Conservation (phyloP, 495 filamentous ascomycete genomes). For the Hyaloscypha hepaticicola region DNA sequence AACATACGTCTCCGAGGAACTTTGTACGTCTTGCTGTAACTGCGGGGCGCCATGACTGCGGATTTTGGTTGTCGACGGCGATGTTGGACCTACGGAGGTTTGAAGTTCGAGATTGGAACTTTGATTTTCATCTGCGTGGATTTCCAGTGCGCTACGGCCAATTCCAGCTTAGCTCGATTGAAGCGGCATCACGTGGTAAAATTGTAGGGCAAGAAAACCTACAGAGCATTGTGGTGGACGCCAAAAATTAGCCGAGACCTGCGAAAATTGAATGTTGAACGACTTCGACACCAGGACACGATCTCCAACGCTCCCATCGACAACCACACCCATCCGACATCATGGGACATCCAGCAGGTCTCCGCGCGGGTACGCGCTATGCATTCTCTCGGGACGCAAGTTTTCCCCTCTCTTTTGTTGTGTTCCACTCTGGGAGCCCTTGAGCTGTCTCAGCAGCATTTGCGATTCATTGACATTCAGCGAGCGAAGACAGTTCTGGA, state of each 20-base stretch:
- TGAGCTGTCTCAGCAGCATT: too few species aligned
- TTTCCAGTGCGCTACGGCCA: not conserved
- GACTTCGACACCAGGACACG: conserved; percentile 13
- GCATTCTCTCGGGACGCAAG: conserved; percentile 73
- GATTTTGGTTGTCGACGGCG: conserved; percentile 20
- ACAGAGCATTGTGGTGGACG: not conserved
- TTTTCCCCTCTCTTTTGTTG: not conserved
- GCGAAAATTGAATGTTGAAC: conserved; percentile 6
- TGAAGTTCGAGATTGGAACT: conserved; percentile 3
- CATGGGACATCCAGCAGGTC: conserved; percentile 97
- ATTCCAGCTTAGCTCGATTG: not conserved
- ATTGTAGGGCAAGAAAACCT: not conserved
- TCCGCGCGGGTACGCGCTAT: conserved; percentile 93
- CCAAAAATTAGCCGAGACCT: not conserved
- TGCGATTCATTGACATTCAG: too few species aligned
- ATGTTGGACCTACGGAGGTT: not conserved
- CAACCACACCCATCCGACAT: conserved; percentile 5
- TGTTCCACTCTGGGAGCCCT: too few species aligned
- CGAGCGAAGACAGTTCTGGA: too few species aligned
- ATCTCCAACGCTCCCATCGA: conserved; percentile 8
- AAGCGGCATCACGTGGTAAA: not conserved
- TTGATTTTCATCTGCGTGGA: conserved; percentile 11
- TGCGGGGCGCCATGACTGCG: conserved; percentile 40
- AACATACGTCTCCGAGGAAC: conserved; percentile 40
- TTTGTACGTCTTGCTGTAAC: conserved; percentile 98